Conservation (phyloP, 2,329 filamentous ascomycete genomes). For the Pseudogymnoascus pannorum region DNA sequence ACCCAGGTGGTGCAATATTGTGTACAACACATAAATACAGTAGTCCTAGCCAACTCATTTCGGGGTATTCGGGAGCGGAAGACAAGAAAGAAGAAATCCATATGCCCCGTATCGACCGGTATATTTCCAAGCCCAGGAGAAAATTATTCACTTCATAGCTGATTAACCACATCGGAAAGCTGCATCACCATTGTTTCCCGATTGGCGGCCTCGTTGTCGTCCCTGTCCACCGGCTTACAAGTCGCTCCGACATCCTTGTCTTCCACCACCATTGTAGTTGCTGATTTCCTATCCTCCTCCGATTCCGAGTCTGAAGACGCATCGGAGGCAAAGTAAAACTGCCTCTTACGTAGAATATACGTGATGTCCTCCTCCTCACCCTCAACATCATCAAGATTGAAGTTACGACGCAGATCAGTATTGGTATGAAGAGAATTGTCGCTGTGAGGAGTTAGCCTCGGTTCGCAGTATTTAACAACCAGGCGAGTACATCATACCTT, state of each 20-base stretch:
- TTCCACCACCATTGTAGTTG: slow-evolving; percentile 25
- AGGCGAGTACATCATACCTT: background rate
- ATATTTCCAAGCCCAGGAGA: background rate
- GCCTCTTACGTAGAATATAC: background rate
- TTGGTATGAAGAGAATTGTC: background rate
- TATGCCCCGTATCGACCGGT: background rate
- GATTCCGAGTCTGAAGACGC: background rate
- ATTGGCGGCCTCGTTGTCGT: slow-evolving; percentile 46
- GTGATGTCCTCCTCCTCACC: background rate
- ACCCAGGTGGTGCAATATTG: background rate
- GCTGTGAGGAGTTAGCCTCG: background rate
- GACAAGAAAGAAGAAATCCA: background rate
- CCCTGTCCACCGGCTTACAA: slow-evolving; percentile 39
- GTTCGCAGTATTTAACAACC: background rate
- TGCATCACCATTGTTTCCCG: slow-evolving; percentile 48
- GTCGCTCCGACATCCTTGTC: slow-evolving; percentile 30
- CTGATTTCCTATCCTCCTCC: slow-evolving; percentile 11
- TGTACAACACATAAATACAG: background rate
- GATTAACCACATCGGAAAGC: slow-evolving; percentile 37
- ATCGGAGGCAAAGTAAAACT: background rate
- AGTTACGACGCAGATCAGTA: background rate
- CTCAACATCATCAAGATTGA: background rate
- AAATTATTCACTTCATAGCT: slow-evolving; percentile 14
- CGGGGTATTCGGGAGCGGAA: background rate
- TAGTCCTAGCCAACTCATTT: background rate